Base-by-base conservation (phyloP, 2,329 filamentous ascomycete species). In the Curvularia hawaiiensis region DNA sequence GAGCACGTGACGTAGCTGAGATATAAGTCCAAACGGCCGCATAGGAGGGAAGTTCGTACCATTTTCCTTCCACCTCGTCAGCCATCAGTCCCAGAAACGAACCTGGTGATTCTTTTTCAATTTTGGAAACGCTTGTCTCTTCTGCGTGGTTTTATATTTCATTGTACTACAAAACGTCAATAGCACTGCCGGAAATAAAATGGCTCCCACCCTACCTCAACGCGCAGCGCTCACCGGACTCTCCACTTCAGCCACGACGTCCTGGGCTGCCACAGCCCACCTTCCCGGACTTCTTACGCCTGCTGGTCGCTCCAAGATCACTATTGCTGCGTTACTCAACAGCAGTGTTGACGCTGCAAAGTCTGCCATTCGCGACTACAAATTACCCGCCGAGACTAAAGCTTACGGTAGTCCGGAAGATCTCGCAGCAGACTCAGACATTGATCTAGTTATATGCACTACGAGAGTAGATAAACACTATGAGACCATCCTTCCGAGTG, bases 181-280 rank as follows among this genome's bases (percentile, higher is more conserved):
- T 3, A 31, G 12, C 14, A 10, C 28, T 7, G 6, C 7, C 24
- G 6, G 14, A 10, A 46, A 7, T 11, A 46, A 24, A 39, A 59
- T 57, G 53, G 0, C 47, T 28, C 22, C 30, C 44, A 50, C 43
- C 4, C 64, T 59, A 16, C 82, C 80, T 9, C 83, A 86, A 59
- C 82, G 83, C 52, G 72, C 84, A 14, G 85, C 80, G 26, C 77
- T 88, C 26, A 79, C 87, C 56, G 85, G 85, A 43, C 83, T 88
- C 53, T 86, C 83, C 2, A 75, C 80, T 52, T 77, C 78, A 1
- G 80, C 82, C 47, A 77, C 77, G 20, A 80, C 79, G 5, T 80
- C 81, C 0, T 89, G 85, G 85, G 85, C 84, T 3, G 77, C 76
- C 18, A 62, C 66, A 24, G 84, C 82, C 3, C 86, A 88, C 64